phyloP scores from a whole-genome alignment of 176 grass and related monocot species.

The Phragmites australis region DNA sequence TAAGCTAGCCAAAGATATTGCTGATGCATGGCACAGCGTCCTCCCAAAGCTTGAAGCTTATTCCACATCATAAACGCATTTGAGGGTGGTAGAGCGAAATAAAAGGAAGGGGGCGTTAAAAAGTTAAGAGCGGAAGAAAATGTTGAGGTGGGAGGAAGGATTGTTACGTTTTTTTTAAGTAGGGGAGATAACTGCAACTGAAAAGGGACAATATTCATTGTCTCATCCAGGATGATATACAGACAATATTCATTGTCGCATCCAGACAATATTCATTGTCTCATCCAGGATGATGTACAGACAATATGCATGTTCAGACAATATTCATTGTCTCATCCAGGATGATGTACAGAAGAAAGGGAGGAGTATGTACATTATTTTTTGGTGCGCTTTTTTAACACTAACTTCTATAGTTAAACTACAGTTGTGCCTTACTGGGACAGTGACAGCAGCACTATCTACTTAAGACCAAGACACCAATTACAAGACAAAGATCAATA shows the following conservation, averaged over 20 bases:
- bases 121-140: no score
- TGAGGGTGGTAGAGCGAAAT: no score
- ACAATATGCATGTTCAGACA: no score
- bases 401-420: background rate
- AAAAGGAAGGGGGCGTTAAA: no score
- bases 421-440: background rate
- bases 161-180: no score
- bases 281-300: background rate
- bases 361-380: constrained; percentile 34
- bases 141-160: no score
- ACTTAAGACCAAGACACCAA: constrained; percentile 10
- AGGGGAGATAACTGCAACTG: no score
- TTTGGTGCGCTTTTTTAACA: background rate
- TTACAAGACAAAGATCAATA: background rate
- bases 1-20: constrained; percentile 89
- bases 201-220: no score
- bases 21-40: constrained; percentile 85
- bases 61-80: constrained; percentile 40
- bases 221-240: no score
- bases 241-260: no score
- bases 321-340: no score
- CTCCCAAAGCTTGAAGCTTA: constrained; percentile 87
- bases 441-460: background rate
- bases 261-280: background rate
- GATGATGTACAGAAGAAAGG: background rate